Evolutionary conservation across 441 rosid genomes (phyloP), one percentile per base, ranked within the genome.

Genomic region (Arabidopsis lyrata): DNA sequence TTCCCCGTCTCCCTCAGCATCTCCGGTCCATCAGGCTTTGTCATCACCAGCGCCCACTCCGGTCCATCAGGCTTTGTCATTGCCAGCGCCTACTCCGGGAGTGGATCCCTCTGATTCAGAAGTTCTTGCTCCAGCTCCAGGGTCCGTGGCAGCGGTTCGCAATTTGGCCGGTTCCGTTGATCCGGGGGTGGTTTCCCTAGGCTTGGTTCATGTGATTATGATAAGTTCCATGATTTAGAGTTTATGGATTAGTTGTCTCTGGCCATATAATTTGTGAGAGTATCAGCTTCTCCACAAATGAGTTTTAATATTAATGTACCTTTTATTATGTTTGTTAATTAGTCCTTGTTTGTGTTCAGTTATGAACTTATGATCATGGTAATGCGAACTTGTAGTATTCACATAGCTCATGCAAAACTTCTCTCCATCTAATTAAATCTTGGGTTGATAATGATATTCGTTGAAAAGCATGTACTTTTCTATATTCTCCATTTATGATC

Each of bases 121-220:
- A 29, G 48, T 62, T 48, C 77, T 68, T 1, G 38, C 56, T 3
- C 76, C 73, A 27, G 49, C 85, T 61, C 81, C 78, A 22, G 47
- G 70, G 16, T 79, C 78, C 0, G 52, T 76, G 3, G 80, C 79
- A 0, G 31, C 76, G 0, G 24, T 4, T 50, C 72, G 32, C 57
- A 71, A 39, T 14, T 73, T 73, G 4, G 85, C 89, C 0, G 80
- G 83, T 42, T 78, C 77, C n/a, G 24, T 31, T 55, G 64, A 73
- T 56, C 58, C 62, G 22, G 77, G 24, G 36, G 32, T 27, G 70
- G 59, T 15, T 74, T 76, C 27, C 49, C 65, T 70, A 22, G 58
- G 75, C 67, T 56, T 77, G 80, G 68, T 76, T 57, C 69, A 78
- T 60, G 72, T 70, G 42, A 45, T 41, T 63, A 42, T 70, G 44